Conservation (phyloP, 805 yeast genomes). For the Barnettozyma sp. region DNA sequence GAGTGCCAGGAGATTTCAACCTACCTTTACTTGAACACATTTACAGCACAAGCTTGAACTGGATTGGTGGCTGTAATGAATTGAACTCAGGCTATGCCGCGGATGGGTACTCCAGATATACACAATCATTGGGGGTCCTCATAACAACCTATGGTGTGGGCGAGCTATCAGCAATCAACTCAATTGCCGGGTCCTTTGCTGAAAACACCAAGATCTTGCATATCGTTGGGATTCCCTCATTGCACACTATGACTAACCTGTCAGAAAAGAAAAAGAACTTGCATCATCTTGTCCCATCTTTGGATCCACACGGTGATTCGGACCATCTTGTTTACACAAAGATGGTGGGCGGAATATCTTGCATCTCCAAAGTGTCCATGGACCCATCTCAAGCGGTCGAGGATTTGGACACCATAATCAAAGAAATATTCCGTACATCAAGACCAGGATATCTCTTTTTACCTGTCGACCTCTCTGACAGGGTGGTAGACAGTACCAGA, state of each 20-base stretch:
- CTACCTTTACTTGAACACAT: slow-evolving; percentile 60
- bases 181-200: slow-evolving; percentile 75
- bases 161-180: slow-evolving; percentile 78
- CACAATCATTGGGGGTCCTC: slow-evolving; percentile 57
- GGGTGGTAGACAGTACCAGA: slow-evolving; percentile 31
- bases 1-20: slow-evolving; percentile 79
- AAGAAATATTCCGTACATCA: slow-evolving; percentile 44
- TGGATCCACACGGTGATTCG: slow-evolving; percentile 43
- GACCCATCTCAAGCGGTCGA: slow-evolving; percentile 41
- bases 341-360: slow-evolving; percentile 51
- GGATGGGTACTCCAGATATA: slow-evolving; percentile 76
- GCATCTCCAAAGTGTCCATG: slow-evolving; percentile 45
- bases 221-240: slow-evolving; percentile 63
- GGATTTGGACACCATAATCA: slow-evolving; percentile 64
- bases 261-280: slow-evolving; percentile 27
- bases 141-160: slow-evolving; percentile 81
- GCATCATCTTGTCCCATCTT: slow-evolving; percentile 58
- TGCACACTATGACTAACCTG: slow-evolving; percentile 24
- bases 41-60: slow-evolving; percentile 47
- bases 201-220: slow-evolving; percentile 76
- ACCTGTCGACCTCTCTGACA: slow-evolving; percentile 62
- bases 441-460: slow-evolving; percentile 80
- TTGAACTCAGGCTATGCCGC: slow-evolving; percentile 85
- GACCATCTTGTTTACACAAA: slow-evolving; percentile 62
- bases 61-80: slow-evolving; percentile 87